Conservation (phyloP, 129 eudicot genomes). For the Pseudognaphalium luteoalbum region DNA sequence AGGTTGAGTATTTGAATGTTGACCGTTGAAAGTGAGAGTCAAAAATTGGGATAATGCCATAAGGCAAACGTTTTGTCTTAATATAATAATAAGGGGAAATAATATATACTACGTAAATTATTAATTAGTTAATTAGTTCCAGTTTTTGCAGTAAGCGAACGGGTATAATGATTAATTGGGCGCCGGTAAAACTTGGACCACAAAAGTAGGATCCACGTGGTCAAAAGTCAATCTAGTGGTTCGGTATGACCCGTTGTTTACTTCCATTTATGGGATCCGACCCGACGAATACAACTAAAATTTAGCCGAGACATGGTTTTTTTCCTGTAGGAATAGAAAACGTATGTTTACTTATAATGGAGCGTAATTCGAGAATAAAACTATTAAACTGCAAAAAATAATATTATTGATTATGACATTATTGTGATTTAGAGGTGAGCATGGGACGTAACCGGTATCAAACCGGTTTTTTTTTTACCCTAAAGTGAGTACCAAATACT, state of each 20-base stretch:
- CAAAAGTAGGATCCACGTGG: conserved; percentile 22
- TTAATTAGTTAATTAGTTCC: conserved; percentile 1
- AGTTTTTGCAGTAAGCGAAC: conserved; percentile 26
- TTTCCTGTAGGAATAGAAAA: too few relatives aligned
- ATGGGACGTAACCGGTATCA: too few relatives aligned
- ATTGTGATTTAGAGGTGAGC: too few relatives aligned
- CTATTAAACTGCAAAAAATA: too few relatives aligned
- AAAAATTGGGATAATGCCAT: conserved; percentile 35
- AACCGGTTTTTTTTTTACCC: too few relatives aligned
- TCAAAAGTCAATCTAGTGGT: conserved; percentile 43
- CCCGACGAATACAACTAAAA: background rate
- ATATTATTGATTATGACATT: too few relatives aligned
- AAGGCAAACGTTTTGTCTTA: conserved; percentile 14
- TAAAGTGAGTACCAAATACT: too few relatives aligned
- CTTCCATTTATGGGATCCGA: conserved; percentile 17
- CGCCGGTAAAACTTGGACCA: conserved; percentile 34
- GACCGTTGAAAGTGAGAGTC: conserved; percentile 73
- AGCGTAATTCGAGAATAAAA: too few relatives aligned
- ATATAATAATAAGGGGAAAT: background rate
- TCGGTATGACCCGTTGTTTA: conserved; percentile 25
- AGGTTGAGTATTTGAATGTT: conserved; percentile 56
- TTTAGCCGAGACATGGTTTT: background rate
- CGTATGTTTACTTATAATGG: too few relatives aligned
- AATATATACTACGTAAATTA: too few relatives aligned
- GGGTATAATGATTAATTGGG: conserved; percentile 13